Percentiles rank a stretch among this genome's conserved stretches.
Conservation (phyloP, 2,329 filamentous ascomycete genomes). For the Sclerotinia minor region DNA sequence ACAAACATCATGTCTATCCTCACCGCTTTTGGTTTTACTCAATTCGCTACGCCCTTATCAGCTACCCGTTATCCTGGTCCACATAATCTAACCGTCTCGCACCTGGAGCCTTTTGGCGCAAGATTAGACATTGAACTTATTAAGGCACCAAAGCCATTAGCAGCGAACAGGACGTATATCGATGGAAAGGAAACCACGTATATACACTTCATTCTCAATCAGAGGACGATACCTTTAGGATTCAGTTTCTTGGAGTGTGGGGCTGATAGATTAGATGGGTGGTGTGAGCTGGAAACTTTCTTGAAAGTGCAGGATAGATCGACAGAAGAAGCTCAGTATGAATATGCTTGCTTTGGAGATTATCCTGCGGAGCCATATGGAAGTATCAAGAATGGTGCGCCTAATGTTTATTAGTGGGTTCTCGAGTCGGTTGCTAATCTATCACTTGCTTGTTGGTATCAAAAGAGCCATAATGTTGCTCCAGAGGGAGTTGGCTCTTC, state of each 20-base stretch:
- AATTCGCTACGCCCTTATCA: conserved; percentile 64
- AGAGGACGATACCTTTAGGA: conserved; percentile 70
- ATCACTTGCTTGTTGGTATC: background rate
- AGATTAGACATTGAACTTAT: conserved; percentile 75
- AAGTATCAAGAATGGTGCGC: conserved; percentile 50
- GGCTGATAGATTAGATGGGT: conserved; percentile 64
- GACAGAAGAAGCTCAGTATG: conserved; percentile 58
- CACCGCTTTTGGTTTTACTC: conserved; percentile 69
- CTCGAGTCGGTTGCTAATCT: background rate
- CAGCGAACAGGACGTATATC: conserved; percentile 50
- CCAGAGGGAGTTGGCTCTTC: background rate
- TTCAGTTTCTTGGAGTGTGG: conserved; percentile 66
- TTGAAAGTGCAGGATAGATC: conserved; percentile 61
- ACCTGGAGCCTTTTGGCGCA: conserved; percentile 71
- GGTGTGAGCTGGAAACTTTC: conserved; percentile 73
- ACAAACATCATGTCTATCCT: conserved; percentile 70
- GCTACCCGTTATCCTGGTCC: conserved; percentile 54
- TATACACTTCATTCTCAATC: conserved; percentile 73
- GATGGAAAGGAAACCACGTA: conserved; percentile 62
- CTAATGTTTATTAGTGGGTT: conserved; percentile 17
- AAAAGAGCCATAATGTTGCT: background rate
- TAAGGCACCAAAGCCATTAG: conserved; percentile 62
- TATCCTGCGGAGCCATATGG: conserved; percentile 52
- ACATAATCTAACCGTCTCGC: conserved; percentile 64
- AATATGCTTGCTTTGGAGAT: conserved; percentile 66